phyloP scores from a whole-genome alignment of 2,329 filamentous ascomycete genomes.

The Aureobasidium sp. region DNA sequence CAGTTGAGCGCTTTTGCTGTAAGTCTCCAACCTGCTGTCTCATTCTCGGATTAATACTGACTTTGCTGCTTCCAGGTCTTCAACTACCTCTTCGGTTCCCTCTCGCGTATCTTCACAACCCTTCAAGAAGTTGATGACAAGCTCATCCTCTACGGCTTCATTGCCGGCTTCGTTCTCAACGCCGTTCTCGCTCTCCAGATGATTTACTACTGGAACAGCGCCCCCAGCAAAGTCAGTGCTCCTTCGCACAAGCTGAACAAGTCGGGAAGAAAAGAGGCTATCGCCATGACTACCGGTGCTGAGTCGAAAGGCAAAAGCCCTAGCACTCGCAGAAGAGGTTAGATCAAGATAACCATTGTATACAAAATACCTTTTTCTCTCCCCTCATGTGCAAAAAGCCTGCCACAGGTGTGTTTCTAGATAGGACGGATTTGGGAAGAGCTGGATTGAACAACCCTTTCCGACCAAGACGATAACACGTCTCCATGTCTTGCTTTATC shows the following conservation, averaged over 20 bases:
- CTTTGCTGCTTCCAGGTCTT: slow-evolving; percentile 60
- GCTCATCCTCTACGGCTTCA: slow-evolving; percentile 88
- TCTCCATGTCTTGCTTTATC: no score
- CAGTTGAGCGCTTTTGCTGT: slow-evolving; percentile 96
- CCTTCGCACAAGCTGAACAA: slow-evolving; percentile 31
- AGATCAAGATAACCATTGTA: neutral
- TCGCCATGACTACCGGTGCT: slow-evolving; percentile 17
- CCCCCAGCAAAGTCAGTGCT: slow-evolving; percentile 29
- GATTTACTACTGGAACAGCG: slow-evolving; percentile 88
- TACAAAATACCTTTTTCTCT: neutral
- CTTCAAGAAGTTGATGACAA: slow-evolving; percentile 96
- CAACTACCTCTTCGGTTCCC: slow-evolving; percentile 90
- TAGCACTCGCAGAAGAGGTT: slow-evolving; percentile 49
- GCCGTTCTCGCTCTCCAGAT: slow-evolving; percentile 80
- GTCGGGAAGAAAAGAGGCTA: slow-evolving; percentile 27
- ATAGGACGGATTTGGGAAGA: neutral
- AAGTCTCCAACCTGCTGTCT: slow-evolving; percentile 33
- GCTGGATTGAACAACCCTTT: no score
- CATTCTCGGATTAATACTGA: neutral
- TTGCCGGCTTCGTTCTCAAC: slow-evolving; percentile 88
- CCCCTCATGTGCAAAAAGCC: neutral
- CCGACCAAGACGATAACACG: no score
- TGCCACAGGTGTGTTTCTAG: neutral
- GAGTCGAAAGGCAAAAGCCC: slow-evolving; percentile 41
- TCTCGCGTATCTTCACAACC: slow-evolving; percentile 95